phyloP scores from a whole-genome alignment of 768 basidiomycete genomes.

The Crassisporium funariophilum region DNA sequence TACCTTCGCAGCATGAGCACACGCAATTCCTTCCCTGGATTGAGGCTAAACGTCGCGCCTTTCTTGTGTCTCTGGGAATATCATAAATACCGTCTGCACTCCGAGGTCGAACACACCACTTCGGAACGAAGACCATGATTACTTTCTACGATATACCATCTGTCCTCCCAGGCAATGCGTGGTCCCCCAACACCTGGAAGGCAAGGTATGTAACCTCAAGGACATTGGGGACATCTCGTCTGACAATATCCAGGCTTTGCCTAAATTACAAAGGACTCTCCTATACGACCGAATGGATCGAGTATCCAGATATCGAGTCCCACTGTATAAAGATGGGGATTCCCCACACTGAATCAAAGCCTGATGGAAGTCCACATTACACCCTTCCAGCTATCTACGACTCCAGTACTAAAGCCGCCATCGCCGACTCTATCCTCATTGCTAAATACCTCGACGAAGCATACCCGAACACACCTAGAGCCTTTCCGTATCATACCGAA shows the following conservation, averaged over 20 bases:
- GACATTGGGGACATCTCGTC: not conserved
- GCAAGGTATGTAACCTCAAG: slow-evolving; percentile 24
- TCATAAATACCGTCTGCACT: too few relatives aligned
- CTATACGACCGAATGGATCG: slow-evolving; percentile 50
- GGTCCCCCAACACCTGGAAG: slow-evolving; percentile 39
- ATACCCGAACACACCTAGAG: slow-evolving; percentile 44
- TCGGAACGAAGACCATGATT: slow-evolving; percentile 6
- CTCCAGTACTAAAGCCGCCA: slow-evolving; percentile 34
- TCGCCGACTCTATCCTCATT: slow-evolving; percentile 49
- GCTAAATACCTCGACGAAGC: slow-evolving; percentile 51
- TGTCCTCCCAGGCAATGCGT: slow-evolving; percentile 25
- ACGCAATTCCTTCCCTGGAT: too few relatives aligned
- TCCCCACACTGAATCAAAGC: slow-evolving; percentile 29
- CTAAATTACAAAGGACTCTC: slow-evolving; percentile 38
- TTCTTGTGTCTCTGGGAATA: too few relatives aligned
- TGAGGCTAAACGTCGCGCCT: too few relatives aligned
- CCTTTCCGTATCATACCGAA: slow-evolving; percentile 29
- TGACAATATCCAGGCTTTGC: slow-evolving; percentile 21
- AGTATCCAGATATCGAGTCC: slow-evolving; percentile 49
- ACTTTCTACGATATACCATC: slow-evolving; percentile 42
- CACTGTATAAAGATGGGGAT: slow-evolving; percentile 38
- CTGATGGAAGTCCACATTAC: slow-evolving; percentile 36
- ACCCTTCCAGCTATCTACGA: slow-evolving; percentile 55
- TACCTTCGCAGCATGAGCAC: too few relatives aligned
- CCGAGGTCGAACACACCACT: too few relatives aligned